Percentiles rank a stretch among this genome's conserved stretches.
These are phyloP conservation scores for Phytophthora colocasiae DNA, from an alignment of 352 stramenopile species.

Conservation along the genomic window DNA sequence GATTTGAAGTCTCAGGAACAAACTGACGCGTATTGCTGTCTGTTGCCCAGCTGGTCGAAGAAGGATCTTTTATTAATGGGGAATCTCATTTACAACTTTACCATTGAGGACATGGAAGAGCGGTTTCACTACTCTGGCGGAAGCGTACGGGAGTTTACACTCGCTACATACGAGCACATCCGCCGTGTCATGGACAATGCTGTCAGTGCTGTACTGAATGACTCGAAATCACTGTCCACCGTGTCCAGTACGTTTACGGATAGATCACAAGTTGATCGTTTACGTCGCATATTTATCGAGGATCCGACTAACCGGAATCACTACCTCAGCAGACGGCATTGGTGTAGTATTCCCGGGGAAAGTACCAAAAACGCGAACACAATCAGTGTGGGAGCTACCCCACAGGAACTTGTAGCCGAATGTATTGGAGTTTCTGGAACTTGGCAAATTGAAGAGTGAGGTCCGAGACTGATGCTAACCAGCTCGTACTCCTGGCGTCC, in stretches of 20 bases:
- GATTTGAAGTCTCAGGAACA: constrained; percentile 20
- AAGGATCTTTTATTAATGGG: constrained; percentile 11
- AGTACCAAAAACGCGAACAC: too few species aligned
- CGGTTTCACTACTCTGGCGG: constrained; percentile 18
- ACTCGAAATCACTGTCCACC: not conserved
- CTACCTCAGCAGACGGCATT: too few species aligned
- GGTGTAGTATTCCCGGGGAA: too few species aligned
- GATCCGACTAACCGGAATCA: too few species aligned
- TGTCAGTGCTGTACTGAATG: constrained; percentile 5
- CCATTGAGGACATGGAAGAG: too few species aligned
- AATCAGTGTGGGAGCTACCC: too few species aligned
- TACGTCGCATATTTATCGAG: constrained; percentile 16
- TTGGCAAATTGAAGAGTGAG: too few species aligned
- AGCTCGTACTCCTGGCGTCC: too few species aligned
- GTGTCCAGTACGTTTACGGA: not conserved
- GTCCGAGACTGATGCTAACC: too few species aligned
- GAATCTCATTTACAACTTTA: not conserved
- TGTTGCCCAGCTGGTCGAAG: constrained; percentile 20
- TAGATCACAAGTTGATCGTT: constrained; percentile 4
- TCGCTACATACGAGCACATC: not conserved
- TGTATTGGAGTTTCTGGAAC: too few species aligned
- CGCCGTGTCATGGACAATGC: constrained; percentile 2
- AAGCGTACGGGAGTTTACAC: constrained; percentile 20
- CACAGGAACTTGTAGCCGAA: too few species aligned
- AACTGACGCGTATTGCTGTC: constrained; percentile 14